Base-by-base conservation (phyloP, 306 rosid genomes). In the Aeschynomene evenia region DNA sequence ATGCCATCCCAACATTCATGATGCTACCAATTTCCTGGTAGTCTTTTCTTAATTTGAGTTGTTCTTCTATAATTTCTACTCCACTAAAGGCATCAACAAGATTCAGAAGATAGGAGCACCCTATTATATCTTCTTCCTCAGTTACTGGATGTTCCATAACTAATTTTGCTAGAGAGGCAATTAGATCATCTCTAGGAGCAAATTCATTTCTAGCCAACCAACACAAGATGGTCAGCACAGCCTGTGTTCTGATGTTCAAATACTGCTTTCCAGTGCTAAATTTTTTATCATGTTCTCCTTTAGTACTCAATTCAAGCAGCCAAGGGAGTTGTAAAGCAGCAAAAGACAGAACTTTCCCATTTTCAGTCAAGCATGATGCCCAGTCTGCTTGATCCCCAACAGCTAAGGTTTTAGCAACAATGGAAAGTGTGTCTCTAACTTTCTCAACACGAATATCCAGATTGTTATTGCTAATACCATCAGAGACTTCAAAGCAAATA, bases 141-240 rank as follows among this genome's bases (percentile, higher is more conserved):
- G 86, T 87, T 76, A 76, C 88, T 59, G 96, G 96, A 20, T 84
- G 85, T 37, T 88, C 91, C 86, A 91, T 78, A 58, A 84, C 66
- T 57, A 95, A 85, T 81, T 88, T 87, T 73, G 95, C 99, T 62
- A 94, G 81, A 68, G 96, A 89, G 4, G 87, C 84, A 66, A 91
- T 80, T 68, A 84, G 78, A 81, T 75, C 40, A 50, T 94, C 99
- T 77, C 84, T 84, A 11, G 99, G 99, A 53, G 96, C 86, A 80
- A 94, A 87, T 26, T 87, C 97, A 82, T 85, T 87, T 66, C 95
- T 87, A 20, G 91, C 97, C 83, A 91, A 77, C 99, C 99, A 94
- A 69, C 96, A 91, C 79, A 94, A 71, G 50, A 91, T 87, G 61
- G 96, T 91, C 70, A 89, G 81, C 45, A 72, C 79, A 70, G 97